A percentile compares a stretch with the other conserved stretches of the same genome.
Evolutionary conservation across 164 flowering plant genomes (phyloP).

Genomic region (Akebia trifoliata): DNA sequence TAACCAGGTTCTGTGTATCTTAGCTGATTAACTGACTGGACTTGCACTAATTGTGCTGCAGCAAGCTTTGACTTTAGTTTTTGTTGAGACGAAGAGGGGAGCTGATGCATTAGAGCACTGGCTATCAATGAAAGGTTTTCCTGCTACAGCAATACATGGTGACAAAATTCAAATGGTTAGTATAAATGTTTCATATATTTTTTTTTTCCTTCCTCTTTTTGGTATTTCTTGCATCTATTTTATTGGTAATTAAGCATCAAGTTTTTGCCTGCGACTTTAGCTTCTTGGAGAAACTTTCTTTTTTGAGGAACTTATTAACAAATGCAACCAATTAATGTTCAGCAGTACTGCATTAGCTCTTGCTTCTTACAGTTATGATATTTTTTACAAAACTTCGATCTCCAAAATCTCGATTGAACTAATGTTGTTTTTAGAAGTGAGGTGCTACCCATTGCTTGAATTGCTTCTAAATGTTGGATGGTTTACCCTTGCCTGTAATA

Average conservation of each 20-base stretch:
- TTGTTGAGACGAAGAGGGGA: constrained; percentile 62
- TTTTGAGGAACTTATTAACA: neutral
- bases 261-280: neutral
- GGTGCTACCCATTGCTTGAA: neutral
- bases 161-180: constrained; percentile 55
- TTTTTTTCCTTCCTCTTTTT: neutral
- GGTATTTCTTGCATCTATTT: neutral
- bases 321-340: neutral
- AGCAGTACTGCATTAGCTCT: neutral
- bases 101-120: constrained; percentile 50
- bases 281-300: neutral
- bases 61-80: constrained; percentile 49
- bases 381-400: neutral
- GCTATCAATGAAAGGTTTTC: constrained; percentile 44
- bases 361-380: neutral
- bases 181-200: neutral
- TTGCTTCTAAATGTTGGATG: neutral
- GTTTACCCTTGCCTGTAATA: neutral
- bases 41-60: constrained; percentile 19
- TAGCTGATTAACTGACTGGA: neutral
- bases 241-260: neutral
- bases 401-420: neutral
- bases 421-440: neutral
- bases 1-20: too few species aligned
- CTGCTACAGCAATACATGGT: constrained; percentile 59